Percentiles rank a stretch among this genome's conserved stretches.
phyloP scores from a whole-genome alignment of 768 basidiomycete genomes.

The Pulveroboletus sp. region DNA sequence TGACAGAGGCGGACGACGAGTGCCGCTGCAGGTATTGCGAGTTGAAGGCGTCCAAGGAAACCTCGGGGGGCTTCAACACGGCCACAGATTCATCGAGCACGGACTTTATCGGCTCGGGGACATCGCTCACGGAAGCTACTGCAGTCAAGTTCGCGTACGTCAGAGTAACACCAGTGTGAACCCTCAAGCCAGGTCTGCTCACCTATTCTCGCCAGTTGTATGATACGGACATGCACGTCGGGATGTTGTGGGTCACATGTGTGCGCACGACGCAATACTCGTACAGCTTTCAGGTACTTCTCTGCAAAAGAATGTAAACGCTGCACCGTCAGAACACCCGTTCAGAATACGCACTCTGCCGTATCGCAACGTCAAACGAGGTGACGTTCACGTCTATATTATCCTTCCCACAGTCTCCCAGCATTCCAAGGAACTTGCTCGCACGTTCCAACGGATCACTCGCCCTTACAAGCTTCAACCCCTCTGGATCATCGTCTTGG shows the following conservation, averaged over 20 bases:
- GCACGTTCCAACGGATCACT: slow-evolving; percentile 73
- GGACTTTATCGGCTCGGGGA: slow-evolving; percentile 43
- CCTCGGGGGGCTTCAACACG: slow-evolving; percentile 50
- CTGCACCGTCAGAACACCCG: neutral
- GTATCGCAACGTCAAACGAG: slow-evolving; percentile 75
- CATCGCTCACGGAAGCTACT: slow-evolving; percentile 45
- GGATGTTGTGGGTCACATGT: slow-evolving; percentile 52
- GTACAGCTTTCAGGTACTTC: slow-evolving; percentile 74
- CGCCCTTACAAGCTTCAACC: slow-evolving; percentile 59
- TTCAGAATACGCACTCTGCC: slow-evolving; percentile 56
- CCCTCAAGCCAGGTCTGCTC: slow-evolving; percentile 10
- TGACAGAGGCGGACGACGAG: slow-evolving; percentile 42
- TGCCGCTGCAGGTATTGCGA: slow-evolving; percentile 70
- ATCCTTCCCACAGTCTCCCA: slow-evolving; percentile 47
- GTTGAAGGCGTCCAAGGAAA: slow-evolving; percentile 64
- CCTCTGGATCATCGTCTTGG: slow-evolving; percentile 85
- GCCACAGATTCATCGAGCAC: slow-evolving; percentile 46
- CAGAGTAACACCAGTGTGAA: neutral
- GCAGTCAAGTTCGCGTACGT: neutral
- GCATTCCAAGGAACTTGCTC: slow-evolving; percentile 59
- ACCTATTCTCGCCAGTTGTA: slow-evolving; percentile 60
- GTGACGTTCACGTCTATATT: slow-evolving; percentile 69
- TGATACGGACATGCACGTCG: slow-evolving; percentile 64
- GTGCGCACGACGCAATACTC: slow-evolving; percentile 57
- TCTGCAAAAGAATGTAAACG: slow-evolving; percentile 38